Evolutionary conservation across 164 flowering plant genomes (phyloP), one percentile per base, ranked within the genome.

Genomic region (Echeveria elegans): DNA sequence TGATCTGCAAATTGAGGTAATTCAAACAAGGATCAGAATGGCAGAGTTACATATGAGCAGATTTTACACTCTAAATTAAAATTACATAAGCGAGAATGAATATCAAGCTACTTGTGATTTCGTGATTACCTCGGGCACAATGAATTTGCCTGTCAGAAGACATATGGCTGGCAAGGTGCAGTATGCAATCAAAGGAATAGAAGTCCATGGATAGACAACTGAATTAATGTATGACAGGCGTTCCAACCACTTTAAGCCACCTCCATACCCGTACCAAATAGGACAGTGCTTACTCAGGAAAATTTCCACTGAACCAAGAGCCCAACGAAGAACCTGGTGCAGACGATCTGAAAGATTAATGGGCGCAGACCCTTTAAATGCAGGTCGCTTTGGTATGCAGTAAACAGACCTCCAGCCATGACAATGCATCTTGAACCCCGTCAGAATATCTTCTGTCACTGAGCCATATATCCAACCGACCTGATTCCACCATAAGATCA

Each of bases 391-490:
- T 16, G 96, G 98, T 97, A 94, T 83, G 85, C 97, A 89, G 80
- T 94, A 94, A 12, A 94, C 77, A 65, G 98, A 94, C 73, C 98
- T 89, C 98, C 98, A 94, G 59, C 98, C 98, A 32, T 97, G 83
- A 76, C 98, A 94, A 29, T 94, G 98, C 97, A 94, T 94, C 79
- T 94, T 94, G 84, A 94, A 91, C 23, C 98, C 98, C 16, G 93
- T 86, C 75, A 94, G 73, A 71, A 93, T 93, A 75, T 93, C 98
- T 81, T 93, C 98, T 0, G 98, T 93, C 21, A 93, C 88, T 31
- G 98, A 94, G 2, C 98, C 98, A 62, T 94, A 94, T 68, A 94
- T 91, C 98, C 98, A 94, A 11, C 97, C 98, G 79, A 94, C 86
- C 98, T 94, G 81, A n/a, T 40, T 41, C 68, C 47, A 14, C 64